Conservation (phyloP, 306 rosid species). For the Rosa chinensis region DNA sequence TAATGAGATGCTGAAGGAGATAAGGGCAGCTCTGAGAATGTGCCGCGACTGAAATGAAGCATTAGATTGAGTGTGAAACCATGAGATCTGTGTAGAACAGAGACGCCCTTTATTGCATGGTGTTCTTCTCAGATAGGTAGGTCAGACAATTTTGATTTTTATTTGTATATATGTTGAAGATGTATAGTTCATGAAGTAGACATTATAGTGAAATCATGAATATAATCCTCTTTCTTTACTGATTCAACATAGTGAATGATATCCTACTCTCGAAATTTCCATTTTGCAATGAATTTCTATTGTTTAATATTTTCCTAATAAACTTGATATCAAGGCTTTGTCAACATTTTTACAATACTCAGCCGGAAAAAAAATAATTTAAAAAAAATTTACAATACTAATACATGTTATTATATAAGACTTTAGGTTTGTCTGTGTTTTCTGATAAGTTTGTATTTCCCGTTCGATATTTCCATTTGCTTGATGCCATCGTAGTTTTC, state of each 20-base stretch:
- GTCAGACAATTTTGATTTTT: neutral
- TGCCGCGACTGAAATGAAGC: slow-evolving; percentile 46
- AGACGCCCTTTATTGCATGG: neutral
- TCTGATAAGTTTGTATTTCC: too few species aligned
- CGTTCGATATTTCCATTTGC: too few species aligned
- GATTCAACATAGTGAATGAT: too few species aligned
- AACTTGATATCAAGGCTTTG: too few species aligned
- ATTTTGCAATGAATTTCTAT: neutral
- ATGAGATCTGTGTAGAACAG: slow-evolving; percentile 10
- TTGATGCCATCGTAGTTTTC: too few species aligned
- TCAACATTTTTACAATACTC: too few species aligned
- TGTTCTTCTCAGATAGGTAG: neutral
- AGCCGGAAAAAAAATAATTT: too few species aligned
- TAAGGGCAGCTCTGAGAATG: slow-evolving; percentile 70
- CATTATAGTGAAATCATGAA: neutral
- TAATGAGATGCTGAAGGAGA: slow-evolving; percentile 72
- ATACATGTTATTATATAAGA: too few species aligned
- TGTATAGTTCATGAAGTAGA: slow-evolving; percentile 1
- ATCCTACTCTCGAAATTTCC: neutral
- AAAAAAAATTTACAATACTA: too few species aligned
- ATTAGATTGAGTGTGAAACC: slow-evolving; percentile 23
- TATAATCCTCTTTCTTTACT: too few species aligned
- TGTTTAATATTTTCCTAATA: neutral
- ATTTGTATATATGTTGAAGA: neutral
- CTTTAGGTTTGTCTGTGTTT: too few species aligned